Percentiles rank a stretch among this genome's conserved stretches.
These are phyloP conservation scores for Cyclospora cayetanensis DNA, from an alignment of 169 alveolate genomes.

Conservation along the genomic window DNA sequence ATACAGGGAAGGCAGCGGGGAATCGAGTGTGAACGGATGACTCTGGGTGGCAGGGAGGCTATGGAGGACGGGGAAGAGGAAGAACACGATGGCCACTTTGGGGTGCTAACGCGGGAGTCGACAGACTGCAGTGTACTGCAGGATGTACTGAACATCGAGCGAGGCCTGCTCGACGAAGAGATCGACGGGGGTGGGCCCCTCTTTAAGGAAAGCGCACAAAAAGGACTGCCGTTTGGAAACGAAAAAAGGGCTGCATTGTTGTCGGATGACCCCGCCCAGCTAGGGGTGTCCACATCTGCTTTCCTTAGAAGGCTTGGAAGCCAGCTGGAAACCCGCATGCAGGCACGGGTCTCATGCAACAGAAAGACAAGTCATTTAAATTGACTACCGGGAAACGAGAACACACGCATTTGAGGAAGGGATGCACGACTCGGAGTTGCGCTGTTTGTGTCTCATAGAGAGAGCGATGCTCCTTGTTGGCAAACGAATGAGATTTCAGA, in stretches of 20 bases:
- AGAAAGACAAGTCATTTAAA: neutral
- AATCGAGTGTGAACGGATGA: neutral
- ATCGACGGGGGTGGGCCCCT: neutral
- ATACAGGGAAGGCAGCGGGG: too few species aligned
- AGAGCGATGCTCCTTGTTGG: too few species aligned
- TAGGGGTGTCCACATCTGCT: neutral
- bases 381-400: too few species aligned
- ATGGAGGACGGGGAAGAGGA: neutral
- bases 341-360: neutral
- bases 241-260: neutral
- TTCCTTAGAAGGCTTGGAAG: neutral
- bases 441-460: too few species aligned
- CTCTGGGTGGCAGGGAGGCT: neutral
- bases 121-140: neutral
- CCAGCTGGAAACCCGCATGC: conserved; percentile 21
- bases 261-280: neutral
- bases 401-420: too few species aligned
- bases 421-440: too few species aligned
- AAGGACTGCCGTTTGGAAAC: neutral
- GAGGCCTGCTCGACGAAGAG: neutral
- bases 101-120: neutral
- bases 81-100: neutral
- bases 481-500: too few species aligned
- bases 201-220: neutral
- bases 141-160: neutral